These are phyloP conservation scores for Phytopythium helicoides DNA, from an alignment of 352 stramenopile genomes.

Conservation along the genomic window DNA sequence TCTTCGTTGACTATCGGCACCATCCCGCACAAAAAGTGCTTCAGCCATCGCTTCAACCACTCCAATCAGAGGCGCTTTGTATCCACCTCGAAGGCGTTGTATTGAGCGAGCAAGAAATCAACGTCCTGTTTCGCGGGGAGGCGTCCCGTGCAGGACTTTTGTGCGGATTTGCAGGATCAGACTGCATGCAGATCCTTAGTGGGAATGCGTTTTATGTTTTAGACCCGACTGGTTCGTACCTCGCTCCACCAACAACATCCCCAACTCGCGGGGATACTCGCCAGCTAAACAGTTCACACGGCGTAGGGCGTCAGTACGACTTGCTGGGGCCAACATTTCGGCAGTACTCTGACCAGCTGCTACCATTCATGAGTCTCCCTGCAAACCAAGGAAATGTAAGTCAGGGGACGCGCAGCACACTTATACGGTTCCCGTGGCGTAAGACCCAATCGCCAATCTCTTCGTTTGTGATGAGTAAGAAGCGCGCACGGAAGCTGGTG, in stretches of 20 bases:
- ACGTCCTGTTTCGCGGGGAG: slow-evolving; percentile 44
- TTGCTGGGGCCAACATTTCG: slow-evolving; percentile 56
- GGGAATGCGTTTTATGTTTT: slow-evolving; percentile 74
- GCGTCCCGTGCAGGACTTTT: slow-evolving; percentile 52
- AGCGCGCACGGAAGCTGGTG: slow-evolving; percentile 30
- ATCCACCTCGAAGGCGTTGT: slow-evolving; percentile 67
- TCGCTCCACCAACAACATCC: slow-evolving; percentile 18
- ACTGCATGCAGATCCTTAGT: slow-evolving; percentile 80
- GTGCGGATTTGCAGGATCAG: slow-evolving; percentile 57
- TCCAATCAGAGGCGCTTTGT: slow-evolving; percentile 70
- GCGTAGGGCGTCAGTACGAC: slow-evolving; percentile 55
- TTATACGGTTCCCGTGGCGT: slow-evolving; percentile 73
- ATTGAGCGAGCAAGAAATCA: slow-evolving; percentile 50
- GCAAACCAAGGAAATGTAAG: slow-evolving; percentile 55
- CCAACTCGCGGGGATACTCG: background rate
- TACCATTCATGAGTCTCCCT: slow-evolving; percentile 68
- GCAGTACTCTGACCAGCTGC: slow-evolving; percentile 67
- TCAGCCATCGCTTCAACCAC: slow-evolving; percentile 62
- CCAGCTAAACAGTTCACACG: background rate
- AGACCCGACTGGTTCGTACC: slow-evolving; percentile 58
- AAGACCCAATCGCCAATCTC: slow-evolving; percentile 41
- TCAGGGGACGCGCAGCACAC: slow-evolving; percentile 43
- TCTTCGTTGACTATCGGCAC: slow-evolving; percentile 67
- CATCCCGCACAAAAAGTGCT: slow-evolving; percentile 67
- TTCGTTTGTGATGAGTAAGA: slow-evolving; percentile 25